phyloP scores from a whole-genome alignment of 23 red algal genomes.

The Chondrus crispus region DNA sequence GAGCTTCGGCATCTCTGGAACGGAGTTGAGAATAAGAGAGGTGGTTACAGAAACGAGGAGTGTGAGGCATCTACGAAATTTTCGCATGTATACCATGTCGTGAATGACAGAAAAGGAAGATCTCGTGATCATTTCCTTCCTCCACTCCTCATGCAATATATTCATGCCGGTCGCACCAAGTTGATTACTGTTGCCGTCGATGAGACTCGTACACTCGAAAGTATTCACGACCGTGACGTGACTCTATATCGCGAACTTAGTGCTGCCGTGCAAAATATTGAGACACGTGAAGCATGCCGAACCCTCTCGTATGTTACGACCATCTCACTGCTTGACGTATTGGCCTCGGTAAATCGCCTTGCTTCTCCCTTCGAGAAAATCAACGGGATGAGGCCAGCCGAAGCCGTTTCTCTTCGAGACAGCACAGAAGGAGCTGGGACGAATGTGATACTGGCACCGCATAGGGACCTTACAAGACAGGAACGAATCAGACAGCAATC shows the following conservation, averaged over 20 bases:
- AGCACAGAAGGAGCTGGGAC: no score
- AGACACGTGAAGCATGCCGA: no score
- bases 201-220: conserved; percentile 5
- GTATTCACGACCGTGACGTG: not conserved
- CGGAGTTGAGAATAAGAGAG: not conserved
- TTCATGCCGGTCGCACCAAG: not conserved
- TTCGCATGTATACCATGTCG: conserved; percentile 36
- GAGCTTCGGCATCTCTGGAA: not conserved
- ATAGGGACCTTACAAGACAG: no score
- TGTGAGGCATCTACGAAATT: conserved; percentile 1
- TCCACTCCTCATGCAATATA: conserved; percentile 1
- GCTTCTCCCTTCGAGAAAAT: no score
- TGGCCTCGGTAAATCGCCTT: no score
- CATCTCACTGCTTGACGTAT: no score
- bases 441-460: no score
- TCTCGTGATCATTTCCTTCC: conserved; percentile 1
- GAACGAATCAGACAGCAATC: no score
- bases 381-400: no score
- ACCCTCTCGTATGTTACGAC: no score
- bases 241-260: not conserved
- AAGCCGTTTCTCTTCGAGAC: no score
- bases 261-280: no score
- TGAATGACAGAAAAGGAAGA: conserved; percentile 12
- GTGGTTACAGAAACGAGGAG: not conserved
- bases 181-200: conserved; percentile 39